Percentiles rank a stretch among this genome's conserved stretches.
Evolutionary conservation across 345 rosid species (phyloP).

Genomic region (Eucalyptus globulus): DNA sequence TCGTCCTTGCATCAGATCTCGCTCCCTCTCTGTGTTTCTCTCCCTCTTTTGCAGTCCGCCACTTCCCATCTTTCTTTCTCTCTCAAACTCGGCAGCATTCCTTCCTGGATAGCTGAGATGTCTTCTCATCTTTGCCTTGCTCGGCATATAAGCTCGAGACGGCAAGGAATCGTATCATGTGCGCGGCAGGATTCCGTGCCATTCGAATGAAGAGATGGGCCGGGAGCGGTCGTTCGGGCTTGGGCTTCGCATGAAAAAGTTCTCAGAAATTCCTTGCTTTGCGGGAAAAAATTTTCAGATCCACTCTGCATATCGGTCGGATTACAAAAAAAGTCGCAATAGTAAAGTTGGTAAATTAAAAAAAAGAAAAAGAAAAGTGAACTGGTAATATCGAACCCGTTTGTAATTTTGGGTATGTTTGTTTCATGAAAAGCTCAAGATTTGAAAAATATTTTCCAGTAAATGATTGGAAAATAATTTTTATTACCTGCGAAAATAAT

Average conservation of each 20-base stretch:
- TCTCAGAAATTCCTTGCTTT: not conserved
- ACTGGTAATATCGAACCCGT: not conserved
- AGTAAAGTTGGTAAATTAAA: not conserved
- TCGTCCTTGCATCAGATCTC: not conserved
- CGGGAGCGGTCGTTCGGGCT: not conserved
- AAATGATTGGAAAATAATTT: not conserved
- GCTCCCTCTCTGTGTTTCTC: not conserved
- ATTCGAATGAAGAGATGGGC: not conserved
- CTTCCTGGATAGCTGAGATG: not conserved
- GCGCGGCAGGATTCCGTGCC: not conserved
- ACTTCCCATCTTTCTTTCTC: not conserved
- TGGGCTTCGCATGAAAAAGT: not conserved
- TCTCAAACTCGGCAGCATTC: not conserved
- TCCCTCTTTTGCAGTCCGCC: too few species aligned
- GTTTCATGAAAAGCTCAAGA: not conserved
- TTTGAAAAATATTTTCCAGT: too few species aligned
- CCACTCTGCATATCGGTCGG: not conserved
- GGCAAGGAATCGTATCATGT: not conserved
- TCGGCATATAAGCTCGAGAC: not conserved
- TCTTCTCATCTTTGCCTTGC: not conserved
- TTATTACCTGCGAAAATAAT: too few species aligned
- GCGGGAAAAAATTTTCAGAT: not conserved
- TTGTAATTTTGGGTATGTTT: not conserved
- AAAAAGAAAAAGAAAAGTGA: not conserved
- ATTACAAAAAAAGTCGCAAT: not conserved